A percentile compares a stretch with the other conserved stretches of the same genome.
Conservation (phyloP, 2,329 filamentous ascomycete species). For the Annulohypoxylon truncatum region DNA sequence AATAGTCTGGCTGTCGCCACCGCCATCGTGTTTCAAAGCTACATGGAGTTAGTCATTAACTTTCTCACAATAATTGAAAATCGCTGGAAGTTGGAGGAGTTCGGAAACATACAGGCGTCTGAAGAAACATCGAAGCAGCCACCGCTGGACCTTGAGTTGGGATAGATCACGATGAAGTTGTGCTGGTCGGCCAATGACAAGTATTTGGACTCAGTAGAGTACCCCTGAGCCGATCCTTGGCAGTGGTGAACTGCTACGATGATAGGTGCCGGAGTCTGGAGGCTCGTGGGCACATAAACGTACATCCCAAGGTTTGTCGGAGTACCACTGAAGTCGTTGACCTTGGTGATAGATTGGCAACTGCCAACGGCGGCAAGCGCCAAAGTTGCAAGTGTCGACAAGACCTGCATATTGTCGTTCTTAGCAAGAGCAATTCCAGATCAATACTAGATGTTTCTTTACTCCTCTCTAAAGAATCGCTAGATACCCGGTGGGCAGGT, state of each 20-base stretch:
- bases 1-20: conserved; percentile 55
- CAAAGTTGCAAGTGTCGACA: conserved; percentile 36
- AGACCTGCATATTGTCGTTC: conserved; percentile 38
- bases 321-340: conserved; percentile 49
- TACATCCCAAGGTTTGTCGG: conserved; percentile 53
- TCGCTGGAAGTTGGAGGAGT: neutral
- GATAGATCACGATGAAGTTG: conserved; percentile 66
- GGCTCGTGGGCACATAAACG: conserved; percentile 49
- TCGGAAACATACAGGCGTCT: conserved; percentile 51
- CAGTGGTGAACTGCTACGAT: conserved; percentile 69
- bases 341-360: conserved; percentile 46
- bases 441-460: conserved; percentile 8
- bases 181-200: conserved; percentile 63
- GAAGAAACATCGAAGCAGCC: conserved; percentile 71
- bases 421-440: neutral
- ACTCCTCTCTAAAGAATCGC: neutral
- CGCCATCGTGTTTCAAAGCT: conserved; percentile 52
- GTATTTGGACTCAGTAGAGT: conserved; percentile 64
- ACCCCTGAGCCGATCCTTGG: conserved; percentile 63
- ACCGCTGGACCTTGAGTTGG: conserved; percentile 55
- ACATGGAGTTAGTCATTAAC: neutral
- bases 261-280: conserved; percentile 54
- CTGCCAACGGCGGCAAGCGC: conserved; percentile 46
- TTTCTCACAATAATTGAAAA: neutral
- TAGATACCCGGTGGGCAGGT: conserved; percentile 14